These are phyloP conservation scores for Eremothecium cymbalariae DNA, from an alignment of 1,139 yeast genomes.

Conservation along the genomic window DNA sequence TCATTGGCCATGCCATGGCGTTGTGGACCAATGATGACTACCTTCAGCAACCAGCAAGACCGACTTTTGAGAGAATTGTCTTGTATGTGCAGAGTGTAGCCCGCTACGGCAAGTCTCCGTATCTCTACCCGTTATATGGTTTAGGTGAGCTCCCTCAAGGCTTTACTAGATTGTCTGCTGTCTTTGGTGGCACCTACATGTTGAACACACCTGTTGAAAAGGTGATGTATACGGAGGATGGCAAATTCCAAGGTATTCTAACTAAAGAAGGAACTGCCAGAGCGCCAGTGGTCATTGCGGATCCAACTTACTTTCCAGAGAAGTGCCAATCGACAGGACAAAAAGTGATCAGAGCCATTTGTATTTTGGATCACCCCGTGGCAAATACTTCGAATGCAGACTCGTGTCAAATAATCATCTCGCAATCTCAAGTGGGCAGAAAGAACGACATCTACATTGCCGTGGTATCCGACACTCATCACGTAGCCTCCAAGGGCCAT, in stretches of 20 bases:
- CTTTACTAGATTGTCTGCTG: conserved; percentile 92
- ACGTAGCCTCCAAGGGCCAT: conserved; percentile 85
- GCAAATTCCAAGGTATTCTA: conserved; percentile 74
- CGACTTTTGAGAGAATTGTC: conserved; percentile 77
- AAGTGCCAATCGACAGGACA: conserved; percentile 79
- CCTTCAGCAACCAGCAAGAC: conserved; percentile 82
- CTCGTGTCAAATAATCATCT: conserved; percentile 88
- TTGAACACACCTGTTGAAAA: conserved; percentile 93
- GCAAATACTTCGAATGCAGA: conserved; percentile 78
- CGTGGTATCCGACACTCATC: conserved; percentile 79
- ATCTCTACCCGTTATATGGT: conserved; percentile 92
- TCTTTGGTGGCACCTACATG: conserved; percentile 98
- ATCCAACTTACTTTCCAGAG: conserved; percentile 95
- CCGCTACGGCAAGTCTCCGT: conserved; percentile 93
- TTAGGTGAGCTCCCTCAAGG: conserved; percentile 98
- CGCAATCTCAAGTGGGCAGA: conserved; percentile 91
- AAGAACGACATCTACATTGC: conserved; percentile 94
- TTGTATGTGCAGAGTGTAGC: conserved; percentile 88
- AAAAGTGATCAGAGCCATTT: conserved; percentile 89
- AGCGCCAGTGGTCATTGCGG: conserved; percentile 93
- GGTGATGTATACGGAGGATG: conserved; percentile 61
- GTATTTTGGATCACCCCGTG: conserved; percentile 83
- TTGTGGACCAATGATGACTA: conserved; percentile 91
- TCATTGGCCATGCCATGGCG: conserved; percentile 98
- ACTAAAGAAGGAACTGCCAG: conserved; percentile 88